Conservation (phyloP, 306 rosid species). For the Fragaria iinumae region DNA sequence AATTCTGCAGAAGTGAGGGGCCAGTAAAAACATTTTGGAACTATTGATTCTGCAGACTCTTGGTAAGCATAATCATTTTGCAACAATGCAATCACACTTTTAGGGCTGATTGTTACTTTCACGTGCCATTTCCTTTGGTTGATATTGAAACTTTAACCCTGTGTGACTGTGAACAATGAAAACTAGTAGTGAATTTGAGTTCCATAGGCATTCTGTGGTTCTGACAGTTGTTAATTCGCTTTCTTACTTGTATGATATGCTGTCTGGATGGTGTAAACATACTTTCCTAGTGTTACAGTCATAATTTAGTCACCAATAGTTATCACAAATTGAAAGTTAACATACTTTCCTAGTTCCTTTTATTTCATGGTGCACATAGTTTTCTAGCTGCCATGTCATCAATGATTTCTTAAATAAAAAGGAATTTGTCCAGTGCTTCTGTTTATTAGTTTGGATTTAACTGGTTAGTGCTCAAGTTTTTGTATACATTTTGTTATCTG, state of each 20-base stretch:
- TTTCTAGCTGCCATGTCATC: not conserved
- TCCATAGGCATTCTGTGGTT: not conserved
- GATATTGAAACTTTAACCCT: not conserved
- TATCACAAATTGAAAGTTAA: not conserved
- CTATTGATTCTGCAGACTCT: not conserved
- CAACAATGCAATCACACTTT: not conserved
- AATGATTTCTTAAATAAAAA: not conserved
- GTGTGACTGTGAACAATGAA: not conserved
- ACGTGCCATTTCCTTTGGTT: slow-evolving; percentile 2
- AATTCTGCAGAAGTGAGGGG: slow-evolving; percentile 7
- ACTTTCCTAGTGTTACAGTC: not conserved
- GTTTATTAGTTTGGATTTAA: not conserved
- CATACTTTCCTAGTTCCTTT: not conserved
- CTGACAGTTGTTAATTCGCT: not conserved
- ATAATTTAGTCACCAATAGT: not conserved
- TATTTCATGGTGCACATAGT: not conserved
- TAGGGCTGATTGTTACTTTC: not conserved
- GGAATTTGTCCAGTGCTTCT: not conserved
- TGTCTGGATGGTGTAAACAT: not conserved
- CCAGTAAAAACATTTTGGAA: not conserved
- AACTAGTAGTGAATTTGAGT: not conserved
- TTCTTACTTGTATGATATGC: not conserved
- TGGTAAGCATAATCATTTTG: not conserved
- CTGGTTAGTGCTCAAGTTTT: not conserved
- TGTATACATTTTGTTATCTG: not conserved